These are phyloP conservation scores for Yamadazyma olivae DNA, from an alignment of 805 yeast genomes.

Conservation along the genomic window DNA sequence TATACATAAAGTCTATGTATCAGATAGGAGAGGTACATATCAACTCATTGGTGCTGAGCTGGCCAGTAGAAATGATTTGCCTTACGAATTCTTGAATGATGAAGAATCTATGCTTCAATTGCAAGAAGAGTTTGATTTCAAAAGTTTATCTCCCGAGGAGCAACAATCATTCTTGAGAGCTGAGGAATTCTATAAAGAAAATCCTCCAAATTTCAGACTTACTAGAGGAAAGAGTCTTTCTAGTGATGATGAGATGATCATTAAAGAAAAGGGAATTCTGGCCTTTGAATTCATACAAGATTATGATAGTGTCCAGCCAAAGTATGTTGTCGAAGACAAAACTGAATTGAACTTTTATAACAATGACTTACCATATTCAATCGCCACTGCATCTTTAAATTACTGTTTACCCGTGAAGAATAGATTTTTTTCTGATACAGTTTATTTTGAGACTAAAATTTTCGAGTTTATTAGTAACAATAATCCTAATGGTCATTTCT, in stretches of 20 bases:
- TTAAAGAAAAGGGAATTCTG: constrained; percentile 35
- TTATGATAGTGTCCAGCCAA: constrained; percentile 20
- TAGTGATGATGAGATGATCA: constrained; percentile 23
- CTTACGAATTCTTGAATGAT: constrained; percentile 38
- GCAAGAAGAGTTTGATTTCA: constrained; percentile 35
- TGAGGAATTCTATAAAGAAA: constrained; percentile 27
- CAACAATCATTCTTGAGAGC: constrained; percentile 33
- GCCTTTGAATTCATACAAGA: constrained; percentile 43
- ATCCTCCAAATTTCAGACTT: constrained; percentile 31
- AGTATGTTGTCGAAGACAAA: constrained; percentile 36
- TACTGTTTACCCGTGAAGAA: constrained; percentile 36
- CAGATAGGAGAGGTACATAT: no score
- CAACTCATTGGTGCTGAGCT: constrained; percentile 1
- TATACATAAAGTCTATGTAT: no score
- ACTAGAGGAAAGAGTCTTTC: constrained; percentile 32
- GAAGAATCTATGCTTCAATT: constrained; percentile 33
- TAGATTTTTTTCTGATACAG: constrained; percentile 34
- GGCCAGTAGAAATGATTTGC: constrained; percentile 18
- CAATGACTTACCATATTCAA: constrained; percentile 37
- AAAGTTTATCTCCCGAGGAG: constrained; percentile 38
- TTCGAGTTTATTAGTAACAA: constrained; percentile 24
- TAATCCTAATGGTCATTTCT: constrained; percentile 46
- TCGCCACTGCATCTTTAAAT: constrained; percentile 38
- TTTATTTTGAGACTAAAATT: constrained; percentile 60
- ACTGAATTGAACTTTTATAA: constrained; percentile 35